Evolutionary conservation across 2,329 filamentous ascomycete species (phyloP), one percentile per base, ranked within the genome.

Genomic region (Cylindrodendrum hubeiense): DNA sequence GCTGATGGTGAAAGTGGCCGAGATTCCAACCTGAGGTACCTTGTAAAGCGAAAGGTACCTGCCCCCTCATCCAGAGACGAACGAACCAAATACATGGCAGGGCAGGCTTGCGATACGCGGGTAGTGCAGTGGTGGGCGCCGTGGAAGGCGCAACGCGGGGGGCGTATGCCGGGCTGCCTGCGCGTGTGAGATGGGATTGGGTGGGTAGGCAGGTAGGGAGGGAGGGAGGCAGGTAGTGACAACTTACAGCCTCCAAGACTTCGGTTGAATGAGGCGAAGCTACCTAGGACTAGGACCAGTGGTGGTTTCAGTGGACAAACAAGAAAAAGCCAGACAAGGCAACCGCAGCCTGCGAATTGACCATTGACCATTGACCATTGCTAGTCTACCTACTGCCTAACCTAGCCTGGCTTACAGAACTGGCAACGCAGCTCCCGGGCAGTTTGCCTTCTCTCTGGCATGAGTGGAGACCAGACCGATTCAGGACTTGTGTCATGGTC

Each of bases 21-120:
- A 56, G 44, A 24, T 44, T 33, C 59, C 30, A 62, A 51, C 52
- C 51, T 43, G n/a, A 54, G 57, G 50, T 37, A 28, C 21, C 28
- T 34, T 41, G 15, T 19, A 24, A 22, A 46, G 37, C 19, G 49
- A 28, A 60, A 34, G 17, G 15, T 28, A 47, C 44, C 44, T 47
- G 15, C 7, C 37, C 47, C 47, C 28, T 50, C 47, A 15, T 28
- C 26, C n/a, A 33, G n/a, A 22, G 26, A n/a, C 13, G 22, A 33
- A 15, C 10, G n/a, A 12, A 19, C 26, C 12, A 30, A 30, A 15
- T 37, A 39, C n/a, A 30, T 15, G 28, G n/a, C 28, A 49, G 28
- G 15, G 17, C 43, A 5, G 15, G 13, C 21, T 15, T 12, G 44
- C 44, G 44, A 49, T 28, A 49, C 26, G 47, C 28, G 30, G 17